Evolutionary conservation across 805 yeast genomes (phyloP).

Genomic region (Saturnispora ahearnii): DNA sequence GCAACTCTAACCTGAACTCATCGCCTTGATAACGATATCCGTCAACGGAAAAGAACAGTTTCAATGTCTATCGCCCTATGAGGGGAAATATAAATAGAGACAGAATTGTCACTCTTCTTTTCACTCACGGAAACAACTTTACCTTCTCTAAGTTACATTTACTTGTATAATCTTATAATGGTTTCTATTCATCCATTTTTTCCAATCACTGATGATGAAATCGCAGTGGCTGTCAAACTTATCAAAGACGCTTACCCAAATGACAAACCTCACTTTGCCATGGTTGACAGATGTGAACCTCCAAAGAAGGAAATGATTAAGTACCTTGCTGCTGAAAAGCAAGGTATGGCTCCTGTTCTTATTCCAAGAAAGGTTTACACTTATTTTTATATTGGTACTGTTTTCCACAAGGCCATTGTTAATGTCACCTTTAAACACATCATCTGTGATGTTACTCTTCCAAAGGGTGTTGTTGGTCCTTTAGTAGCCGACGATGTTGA

Average conservation of each 20-base stretch:
- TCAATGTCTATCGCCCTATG: not conserved
- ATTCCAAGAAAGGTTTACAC: constrained; percentile 62
- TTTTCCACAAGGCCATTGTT: constrained; percentile 62
- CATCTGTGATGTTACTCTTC: constrained; percentile 45
- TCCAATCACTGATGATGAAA: constrained; percentile 43
- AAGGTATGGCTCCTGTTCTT: constrained; percentile 42
- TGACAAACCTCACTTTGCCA: constrained; percentile 53
- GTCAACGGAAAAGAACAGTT: not conserved
- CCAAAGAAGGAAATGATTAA: constrained; percentile 65
- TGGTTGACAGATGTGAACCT: constrained; percentile 65
- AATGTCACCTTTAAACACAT: constrained; percentile 56
- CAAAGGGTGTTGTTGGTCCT: constrained; percentile 64
- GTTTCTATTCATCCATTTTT: constrained; percentile 26
- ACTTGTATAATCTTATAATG: constrained; percentile 2
- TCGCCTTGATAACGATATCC: not conserved
- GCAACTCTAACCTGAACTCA: constrained; percentile 1
- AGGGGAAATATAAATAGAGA: not conserved
- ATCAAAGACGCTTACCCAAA: constrained; percentile 51
- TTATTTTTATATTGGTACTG: constrained; percentile 49
- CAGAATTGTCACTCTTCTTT: not conserved
- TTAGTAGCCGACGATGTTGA: constrained; percentile 55
- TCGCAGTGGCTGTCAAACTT: constrained; percentile 47
- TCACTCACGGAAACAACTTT: too few relatives aligned
- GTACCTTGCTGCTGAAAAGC: constrained; percentile 59
- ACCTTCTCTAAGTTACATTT: not conserved